Evolutionary conservation across 2,329 filamentous ascomycete genomes (phyloP).

Genomic region (Cladosporium sphaerospermum): DNA sequence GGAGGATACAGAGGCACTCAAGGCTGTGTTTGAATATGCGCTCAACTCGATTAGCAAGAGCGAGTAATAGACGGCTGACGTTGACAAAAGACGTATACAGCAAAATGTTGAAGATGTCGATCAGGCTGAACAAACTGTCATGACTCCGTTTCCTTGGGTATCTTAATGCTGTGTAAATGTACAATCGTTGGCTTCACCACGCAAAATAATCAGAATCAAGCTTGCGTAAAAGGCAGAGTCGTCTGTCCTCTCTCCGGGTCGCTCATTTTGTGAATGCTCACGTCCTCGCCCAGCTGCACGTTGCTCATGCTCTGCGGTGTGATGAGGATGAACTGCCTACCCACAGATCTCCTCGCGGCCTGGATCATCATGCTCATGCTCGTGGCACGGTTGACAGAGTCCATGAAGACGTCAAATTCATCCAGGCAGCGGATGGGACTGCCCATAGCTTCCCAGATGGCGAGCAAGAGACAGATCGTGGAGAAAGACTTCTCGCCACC

Average conservation of each 20-base stretch:
- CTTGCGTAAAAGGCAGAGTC: constrained; percentile 19
- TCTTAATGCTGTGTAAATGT: no score
- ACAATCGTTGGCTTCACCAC: background rate
- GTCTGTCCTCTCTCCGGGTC: constrained; percentile 25
- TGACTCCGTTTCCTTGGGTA: no score
- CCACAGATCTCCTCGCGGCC: constrained; percentile 78
- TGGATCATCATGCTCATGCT: constrained; percentile 91
- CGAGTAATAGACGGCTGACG: no score
- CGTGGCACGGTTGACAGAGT: constrained; percentile 87
- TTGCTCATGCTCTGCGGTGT: constrained; percentile 76
- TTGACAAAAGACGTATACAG: no score
- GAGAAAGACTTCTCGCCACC: constrained; percentile 98
- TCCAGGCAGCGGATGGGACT: constrained; percentile 90
- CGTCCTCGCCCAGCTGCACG: constrained; percentile 58
- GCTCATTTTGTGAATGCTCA: constrained; percentile 59
- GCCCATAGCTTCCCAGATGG: constrained; percentile 97
- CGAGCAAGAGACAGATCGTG: constrained; percentile 85
- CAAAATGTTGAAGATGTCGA: no score
- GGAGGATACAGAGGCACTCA: constrained; percentile 66
- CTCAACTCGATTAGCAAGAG: constrained; percentile 48
- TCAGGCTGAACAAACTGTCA: no score
- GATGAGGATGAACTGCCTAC: constrained; percentile 91
- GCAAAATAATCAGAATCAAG: background rate
- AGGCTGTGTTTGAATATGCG: constrained; percentile 60
- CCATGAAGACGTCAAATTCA: constrained; percentile 99